phyloP scores from a whole-genome alignment of 1,284 basidiomycete species.

The Irpex lacteus region DNA sequence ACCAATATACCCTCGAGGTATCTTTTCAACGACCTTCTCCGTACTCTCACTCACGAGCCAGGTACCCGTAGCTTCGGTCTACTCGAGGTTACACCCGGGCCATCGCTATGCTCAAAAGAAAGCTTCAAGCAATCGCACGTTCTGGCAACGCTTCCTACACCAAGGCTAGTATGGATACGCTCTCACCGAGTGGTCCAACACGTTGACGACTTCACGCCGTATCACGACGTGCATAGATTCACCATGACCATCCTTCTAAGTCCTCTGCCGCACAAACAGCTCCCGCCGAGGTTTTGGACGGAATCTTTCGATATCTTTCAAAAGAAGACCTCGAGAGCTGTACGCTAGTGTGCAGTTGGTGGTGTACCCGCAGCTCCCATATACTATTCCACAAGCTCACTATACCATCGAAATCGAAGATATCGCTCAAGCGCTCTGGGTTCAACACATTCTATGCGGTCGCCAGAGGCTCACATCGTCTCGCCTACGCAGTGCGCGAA shows the following conservation, averaged over 20 bases:
- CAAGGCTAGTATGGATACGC: too few species aligned
- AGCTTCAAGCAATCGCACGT: too few species aligned
- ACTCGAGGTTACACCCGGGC: too few species aligned
- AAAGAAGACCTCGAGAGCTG: neutral
- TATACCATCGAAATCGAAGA: neutral
- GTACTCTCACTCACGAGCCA: too few species aligned
- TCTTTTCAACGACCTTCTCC: too few species aligned
- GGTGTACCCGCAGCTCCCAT: neutral
- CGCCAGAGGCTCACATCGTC: neutral
- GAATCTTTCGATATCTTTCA: neutral
- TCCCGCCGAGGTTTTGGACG: neutral
- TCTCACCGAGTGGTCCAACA: too few species aligned
- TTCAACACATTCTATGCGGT: neutral
- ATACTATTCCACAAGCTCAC: neutral
- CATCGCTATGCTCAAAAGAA: too few species aligned
- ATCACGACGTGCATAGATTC: too few species aligned
- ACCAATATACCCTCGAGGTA: too few species aligned
- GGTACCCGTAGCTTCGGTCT: too few species aligned
- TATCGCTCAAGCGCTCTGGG: neutral
- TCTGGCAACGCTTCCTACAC: too few species aligned
- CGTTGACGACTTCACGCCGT: too few species aligned
- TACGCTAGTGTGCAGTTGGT: neutral
- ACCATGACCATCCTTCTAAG: neutral
- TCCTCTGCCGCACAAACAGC: neutral
- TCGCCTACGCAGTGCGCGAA: neutral